Percentiles rank a stretch among this genome's conserved stretches.
Evolutionary conservation across 1,284 basidiomycete genomes (phyloP).

Genomic region (Schizophyllum commune): DNA sequence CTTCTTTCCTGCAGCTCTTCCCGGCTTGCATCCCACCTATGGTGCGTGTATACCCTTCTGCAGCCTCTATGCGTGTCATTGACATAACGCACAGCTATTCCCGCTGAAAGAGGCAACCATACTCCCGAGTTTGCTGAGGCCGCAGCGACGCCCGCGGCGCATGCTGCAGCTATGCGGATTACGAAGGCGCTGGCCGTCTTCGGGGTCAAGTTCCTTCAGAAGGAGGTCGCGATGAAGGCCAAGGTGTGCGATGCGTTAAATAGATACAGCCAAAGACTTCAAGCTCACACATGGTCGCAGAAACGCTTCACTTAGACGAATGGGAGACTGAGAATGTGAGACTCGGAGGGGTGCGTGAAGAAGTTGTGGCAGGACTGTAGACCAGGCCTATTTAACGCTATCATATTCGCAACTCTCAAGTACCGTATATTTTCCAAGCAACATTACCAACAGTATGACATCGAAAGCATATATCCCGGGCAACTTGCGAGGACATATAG

Average conservation of each 20-base stretch:
- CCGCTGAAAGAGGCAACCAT: slow-evolving; percentile 63
- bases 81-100: slow-evolving; percentile 42
- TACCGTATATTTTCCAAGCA: too few relatives aligned
- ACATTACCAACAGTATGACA: too few relatives aligned
- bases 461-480: too few relatives aligned
- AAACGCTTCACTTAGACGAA: too few relatives aligned
- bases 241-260: too few relatives aligned
- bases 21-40: slow-evolving; percentile 56
- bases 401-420: too few relatives aligned
- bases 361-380: too few relatives aligned
- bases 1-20: slow-evolving; percentile 36
- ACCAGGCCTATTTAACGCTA: too few relatives aligned
- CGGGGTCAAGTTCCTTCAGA: slow-evolving; percentile 49
- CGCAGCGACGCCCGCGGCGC: slow-evolving; percentile 53
- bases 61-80: slow-evolving; percentile 1
- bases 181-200: slow-evolving; percentile 56
- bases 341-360: too few relatives aligned
- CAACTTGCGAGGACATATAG: background rate
- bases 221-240: slow-evolving; percentile 19
- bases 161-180: slow-evolving; percentile 46
- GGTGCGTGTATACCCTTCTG: slow-evolving; percentile 28
- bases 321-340: too few relatives aligned
- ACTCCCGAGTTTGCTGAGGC: slow-evolving; percentile 56
- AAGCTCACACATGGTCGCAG: too few relatives aligned
- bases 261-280: too few relatives aligned